Percentiles rank a stretch among this genome's conserved stretches.
Conservation (phyloP, 2,329 filamentous ascomycete species). For the Pyrenochaeta sp. region DNA sequence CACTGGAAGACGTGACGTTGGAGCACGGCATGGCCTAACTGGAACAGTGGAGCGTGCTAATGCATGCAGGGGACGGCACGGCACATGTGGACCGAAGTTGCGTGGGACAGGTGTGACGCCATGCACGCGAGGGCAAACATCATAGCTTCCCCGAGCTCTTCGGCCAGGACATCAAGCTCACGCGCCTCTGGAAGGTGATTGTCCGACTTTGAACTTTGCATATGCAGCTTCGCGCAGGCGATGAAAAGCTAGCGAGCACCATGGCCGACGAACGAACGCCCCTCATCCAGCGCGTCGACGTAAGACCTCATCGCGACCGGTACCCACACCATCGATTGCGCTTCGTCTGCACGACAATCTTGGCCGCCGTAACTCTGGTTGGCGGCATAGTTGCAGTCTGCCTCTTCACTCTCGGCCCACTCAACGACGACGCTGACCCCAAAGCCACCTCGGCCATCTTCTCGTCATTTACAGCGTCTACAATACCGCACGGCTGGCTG, state of each 20-base stretch:
- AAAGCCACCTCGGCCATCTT: conserved; percentile 11
- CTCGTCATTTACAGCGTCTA: conserved; percentile 26
- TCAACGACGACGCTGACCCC: conserved; percentile 38
- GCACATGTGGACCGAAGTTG: too few relatives aligned
- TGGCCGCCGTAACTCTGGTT: conserved; percentile 47
- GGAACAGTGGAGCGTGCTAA: too few relatives aligned
- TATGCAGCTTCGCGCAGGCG: conserved; percentile 24
- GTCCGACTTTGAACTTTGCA: conserved; percentile 1
- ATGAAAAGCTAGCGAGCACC: conserved; percentile 35
- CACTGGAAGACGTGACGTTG: too few relatives aligned
- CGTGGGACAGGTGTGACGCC: too few relatives aligned
- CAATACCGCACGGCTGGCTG: conserved; percentile 50
- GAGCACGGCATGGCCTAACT: too few relatives aligned
- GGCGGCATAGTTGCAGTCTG: conserved; percentile 49
- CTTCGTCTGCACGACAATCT: conserved; percentile 70
- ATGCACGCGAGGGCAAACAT: too few relatives aligned
- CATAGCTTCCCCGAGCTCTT: too few relatives aligned
- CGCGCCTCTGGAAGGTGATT: conserved; percentile 4
- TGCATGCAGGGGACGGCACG: too few relatives aligned
- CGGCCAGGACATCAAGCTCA: too few relatives aligned
- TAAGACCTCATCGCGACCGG: conserved; percentile 59
- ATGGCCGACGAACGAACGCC: conserved; percentile 69
- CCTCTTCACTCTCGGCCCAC: conserved; percentile 47
- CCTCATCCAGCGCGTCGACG: conserved; percentile 69
- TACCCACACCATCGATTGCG: conserved; percentile 65